Percentiles rank a stretch among this genome's conserved stretches.
These are phyloP conservation scores for Fusarium avenaceum DNA, from an alignment of 2,329 filamentous ascomycete species.

Conservation along the genomic window DNA sequence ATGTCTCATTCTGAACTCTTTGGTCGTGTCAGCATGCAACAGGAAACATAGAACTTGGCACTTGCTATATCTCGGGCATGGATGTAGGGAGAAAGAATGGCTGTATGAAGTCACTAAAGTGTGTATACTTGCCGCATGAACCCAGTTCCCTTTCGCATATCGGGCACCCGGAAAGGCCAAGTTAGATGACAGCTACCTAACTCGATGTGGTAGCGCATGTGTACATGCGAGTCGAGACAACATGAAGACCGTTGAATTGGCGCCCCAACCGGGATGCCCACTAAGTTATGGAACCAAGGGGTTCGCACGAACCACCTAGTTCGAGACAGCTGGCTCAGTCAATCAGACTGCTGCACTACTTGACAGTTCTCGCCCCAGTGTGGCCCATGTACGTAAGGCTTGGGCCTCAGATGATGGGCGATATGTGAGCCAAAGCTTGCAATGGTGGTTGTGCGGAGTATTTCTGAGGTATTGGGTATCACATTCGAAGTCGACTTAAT, in stretches of 20 bases:
- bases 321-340: slow-evolving; percentile 46
- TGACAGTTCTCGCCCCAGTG: slow-evolving; percentile 31
- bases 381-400: slow-evolving; percentile 24
- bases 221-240: slow-evolving; percentile 28
- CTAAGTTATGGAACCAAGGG: slow-evolving; percentile 35
- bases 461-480: background rate
- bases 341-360: slow-evolving; percentile 34
- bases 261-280: slow-evolving; percentile 17
- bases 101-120: background rate
- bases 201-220: slow-evolving; percentile 24
- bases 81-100: slow-evolving; percentile 22
- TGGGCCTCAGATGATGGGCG: slow-evolving; percentile 17
- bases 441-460: background rate
- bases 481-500: background rate
- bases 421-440: slow-evolving; percentile 16
- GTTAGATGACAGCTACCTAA: slow-evolving; percentile 24
- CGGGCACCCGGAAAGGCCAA: slow-evolving; percentile 35
- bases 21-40: slow-evolving; percentile 26
- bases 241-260: slow-evolving; percentile 31
- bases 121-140: slow-evolving; percentile 31
- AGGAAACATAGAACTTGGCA: slow-evolving; percentile 26
- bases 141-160: slow-evolving; percentile 28
- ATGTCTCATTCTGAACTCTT: slow-evolving; percentile 27
- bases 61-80: slow-evolving; percentile 26
- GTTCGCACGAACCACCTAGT: slow-evolving; percentile 48